Evolutionary conservation across 2,329 filamentous ascomycete genomes (phyloP).

Genomic region (Colletotrichum tropicicola): DNA sequence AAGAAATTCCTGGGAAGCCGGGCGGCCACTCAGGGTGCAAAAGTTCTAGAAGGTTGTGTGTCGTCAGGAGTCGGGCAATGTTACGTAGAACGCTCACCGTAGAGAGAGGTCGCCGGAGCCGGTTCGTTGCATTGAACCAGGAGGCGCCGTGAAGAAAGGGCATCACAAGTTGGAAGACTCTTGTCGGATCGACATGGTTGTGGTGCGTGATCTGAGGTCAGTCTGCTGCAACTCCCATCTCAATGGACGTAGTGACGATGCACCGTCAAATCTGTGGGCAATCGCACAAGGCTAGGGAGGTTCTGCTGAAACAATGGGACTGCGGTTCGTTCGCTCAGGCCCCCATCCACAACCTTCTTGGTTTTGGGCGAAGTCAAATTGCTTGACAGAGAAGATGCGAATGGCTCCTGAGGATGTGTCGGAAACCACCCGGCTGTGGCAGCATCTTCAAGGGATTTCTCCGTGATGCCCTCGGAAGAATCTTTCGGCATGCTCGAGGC

Average conservation of each 20-base stretch:
- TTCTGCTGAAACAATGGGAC: slow-evolving; percentile 21
- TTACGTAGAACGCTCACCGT: slow-evolving; percentile 1
- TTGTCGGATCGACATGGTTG: slow-evolving; percentile 11
- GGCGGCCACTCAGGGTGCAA: not conserved
- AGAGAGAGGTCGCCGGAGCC: slow-evolving; percentile 3
- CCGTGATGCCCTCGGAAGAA: not conserved
- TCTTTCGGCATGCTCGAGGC: not conserved
- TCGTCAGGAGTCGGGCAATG: slow-evolving; percentile 10
- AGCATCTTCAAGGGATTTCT: not conserved
- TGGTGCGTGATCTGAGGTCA: not conserved
- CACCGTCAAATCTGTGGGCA: not conserved
- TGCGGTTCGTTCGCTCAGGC: slow-evolving; percentile 29
- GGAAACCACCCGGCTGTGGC: not conserved
- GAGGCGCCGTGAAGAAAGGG: not conserved
- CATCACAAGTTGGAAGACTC: not conserved
- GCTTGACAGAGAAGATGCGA: not conserved
- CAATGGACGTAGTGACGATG: not conserved
- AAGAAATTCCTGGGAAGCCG: not conserved
- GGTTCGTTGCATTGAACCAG: slow-evolving; percentile 2
- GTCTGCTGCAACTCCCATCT: not conserved
- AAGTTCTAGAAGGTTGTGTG: slow-evolving; percentile 20
- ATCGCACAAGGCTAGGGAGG: not conserved
- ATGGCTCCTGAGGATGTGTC: not conserved
- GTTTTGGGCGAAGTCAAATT: slow-evolving; percentile 20
- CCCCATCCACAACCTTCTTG: slow-evolving; percentile 12